Evolutionary conservation across 2,329 filamentous ascomycete species (phyloP).

Genomic region (Dothideomycetes sp.): DNA sequence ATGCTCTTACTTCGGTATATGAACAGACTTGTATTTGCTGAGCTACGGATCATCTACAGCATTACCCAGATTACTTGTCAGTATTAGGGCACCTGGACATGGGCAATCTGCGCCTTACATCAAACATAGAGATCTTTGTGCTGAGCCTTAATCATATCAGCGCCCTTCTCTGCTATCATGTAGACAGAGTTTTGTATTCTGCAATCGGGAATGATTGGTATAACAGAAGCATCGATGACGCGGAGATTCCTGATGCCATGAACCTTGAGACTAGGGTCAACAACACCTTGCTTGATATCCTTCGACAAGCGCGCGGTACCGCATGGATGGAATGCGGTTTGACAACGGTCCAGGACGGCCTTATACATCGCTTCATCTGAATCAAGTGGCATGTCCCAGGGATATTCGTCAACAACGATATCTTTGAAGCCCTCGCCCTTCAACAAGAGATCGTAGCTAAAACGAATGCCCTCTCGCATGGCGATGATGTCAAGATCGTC

Average conservation of each 20-base stretch:
- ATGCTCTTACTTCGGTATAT: too few species aligned
- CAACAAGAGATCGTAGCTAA: constrained; percentile 45
- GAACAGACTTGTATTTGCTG: too few species aligned
- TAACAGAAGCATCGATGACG: constrained; percentile 18
- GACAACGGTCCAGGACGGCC: constrained; percentile 46
- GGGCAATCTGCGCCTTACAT: too few species aligned
- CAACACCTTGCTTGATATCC: constrained; percentile 17
- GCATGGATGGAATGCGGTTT: constrained; percentile 11
- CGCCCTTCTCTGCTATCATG: constrained; percentile 46
- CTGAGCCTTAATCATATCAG: constrained; percentile 34
- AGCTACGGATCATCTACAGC: too few species aligned
- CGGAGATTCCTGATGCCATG: constrained; percentile 16
- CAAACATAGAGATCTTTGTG: constrained; percentile 25
- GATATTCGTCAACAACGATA: constrained; percentile 43
- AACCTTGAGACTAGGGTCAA: constrained; percentile 16
- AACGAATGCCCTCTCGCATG: constrained; percentile 47
- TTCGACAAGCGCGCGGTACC: constrained; percentile 24
- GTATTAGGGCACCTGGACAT: too few species aligned
- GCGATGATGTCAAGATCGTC: constrained; percentile 45
- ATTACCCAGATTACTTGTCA: too few species aligned
- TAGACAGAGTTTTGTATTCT: constrained; percentile 52
- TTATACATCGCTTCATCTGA: constrained; percentile 46
- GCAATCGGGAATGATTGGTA: constrained; percentile 31
- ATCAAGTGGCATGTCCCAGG: constrained; percentile 48
- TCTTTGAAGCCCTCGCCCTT: constrained; percentile 47